Evolutionary conservation across 441 rosid genomes (phyloP).

Genomic region (Mallotus repandus): DNA sequence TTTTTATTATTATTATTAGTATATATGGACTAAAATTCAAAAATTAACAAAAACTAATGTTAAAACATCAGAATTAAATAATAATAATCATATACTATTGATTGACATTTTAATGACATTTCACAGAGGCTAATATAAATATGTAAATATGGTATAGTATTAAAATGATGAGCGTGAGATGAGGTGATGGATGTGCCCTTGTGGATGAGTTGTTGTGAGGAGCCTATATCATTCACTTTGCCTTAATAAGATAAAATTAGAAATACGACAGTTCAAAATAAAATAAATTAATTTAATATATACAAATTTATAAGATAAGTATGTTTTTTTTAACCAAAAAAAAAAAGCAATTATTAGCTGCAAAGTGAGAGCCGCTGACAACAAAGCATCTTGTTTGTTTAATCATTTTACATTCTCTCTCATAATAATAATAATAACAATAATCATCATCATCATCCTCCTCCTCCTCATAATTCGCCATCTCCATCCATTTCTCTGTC

Average conservation of each 20-base stretch:
- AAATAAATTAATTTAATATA: conserved; percentile 15
- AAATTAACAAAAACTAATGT: no score
- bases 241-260: no score
- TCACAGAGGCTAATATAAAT: no score
- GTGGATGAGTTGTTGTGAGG: conserved; percentile 1
- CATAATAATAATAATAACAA: conserved; percentile 18
- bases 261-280: no score
- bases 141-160: no score
- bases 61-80: no score
- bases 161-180: no score
- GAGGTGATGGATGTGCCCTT: conserved; percentile 19
- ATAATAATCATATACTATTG: no score
- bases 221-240: no score
- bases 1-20: no score
- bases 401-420: conserved; percentile 42
- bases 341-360: conserved; percentile 65
- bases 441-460: conserved; percentile 50
- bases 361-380: conserved; percentile 77
- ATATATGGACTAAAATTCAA: no score
- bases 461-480: conserved; percentile 66
- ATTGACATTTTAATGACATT: no score
- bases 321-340: conserved; percentile 8
- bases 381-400: conserved; percentile 53
- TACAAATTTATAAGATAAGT: not conserved
- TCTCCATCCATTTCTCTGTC: conserved; percentile 43